Percentiles rank a stretch among this genome's conserved stretches.
Conservation (phyloP, 441 rosid species). For the Melastoma candidum region DNA sequence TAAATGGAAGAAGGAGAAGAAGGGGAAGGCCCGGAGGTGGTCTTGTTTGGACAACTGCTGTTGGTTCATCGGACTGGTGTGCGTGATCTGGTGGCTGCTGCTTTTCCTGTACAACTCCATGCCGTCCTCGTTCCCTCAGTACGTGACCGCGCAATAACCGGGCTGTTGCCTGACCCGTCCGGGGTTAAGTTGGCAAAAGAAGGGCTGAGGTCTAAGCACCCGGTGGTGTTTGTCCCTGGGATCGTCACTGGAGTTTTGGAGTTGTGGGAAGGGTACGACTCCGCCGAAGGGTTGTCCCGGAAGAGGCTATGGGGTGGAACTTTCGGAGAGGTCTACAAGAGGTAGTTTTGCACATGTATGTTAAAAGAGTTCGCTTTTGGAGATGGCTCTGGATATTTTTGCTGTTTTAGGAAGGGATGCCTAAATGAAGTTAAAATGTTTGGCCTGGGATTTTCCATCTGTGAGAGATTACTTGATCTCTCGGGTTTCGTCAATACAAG, state of each 20-base stretch:
- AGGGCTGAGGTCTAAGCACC: conserved; percentile 65
- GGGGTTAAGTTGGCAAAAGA: conserved; percentile 75
- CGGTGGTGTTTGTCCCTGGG: conserved; percentile 91
- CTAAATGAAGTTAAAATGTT: no score
- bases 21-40: conserved; percentile 29
- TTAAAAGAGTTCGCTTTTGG: neutral
- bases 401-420: no score
- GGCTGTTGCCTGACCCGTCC: conserved; percentile 80
- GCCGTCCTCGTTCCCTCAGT: conserved; percentile 83
- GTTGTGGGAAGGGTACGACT: conserved; percentile 88
- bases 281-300: conserved; percentile 86
- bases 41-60: conserved; percentile 77
- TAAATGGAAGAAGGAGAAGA: conserved; percentile 10
- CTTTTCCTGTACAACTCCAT: conserved; percentile 70
- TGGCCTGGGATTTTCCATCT: no score
- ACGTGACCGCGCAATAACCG: conserved; percentile 79
- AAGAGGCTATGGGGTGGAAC: conserved; percentile 96
- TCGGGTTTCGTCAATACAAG: no score
- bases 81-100: conserved; percentile 76
- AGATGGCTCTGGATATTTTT: neutral
- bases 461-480: no score
- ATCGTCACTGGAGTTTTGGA: conserved; percentile 92
- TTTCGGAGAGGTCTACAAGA: conserved; percentile 67
- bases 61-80: conserved; percentile 75
- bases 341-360: neutral